Percentiles rank a stretch among this genome's conserved stretches.
These are phyloP conservation scores for Musa itinerans DNA, from an alignment of 176 grass and related monocot genomes.

Conservation along the genomic window DNA sequence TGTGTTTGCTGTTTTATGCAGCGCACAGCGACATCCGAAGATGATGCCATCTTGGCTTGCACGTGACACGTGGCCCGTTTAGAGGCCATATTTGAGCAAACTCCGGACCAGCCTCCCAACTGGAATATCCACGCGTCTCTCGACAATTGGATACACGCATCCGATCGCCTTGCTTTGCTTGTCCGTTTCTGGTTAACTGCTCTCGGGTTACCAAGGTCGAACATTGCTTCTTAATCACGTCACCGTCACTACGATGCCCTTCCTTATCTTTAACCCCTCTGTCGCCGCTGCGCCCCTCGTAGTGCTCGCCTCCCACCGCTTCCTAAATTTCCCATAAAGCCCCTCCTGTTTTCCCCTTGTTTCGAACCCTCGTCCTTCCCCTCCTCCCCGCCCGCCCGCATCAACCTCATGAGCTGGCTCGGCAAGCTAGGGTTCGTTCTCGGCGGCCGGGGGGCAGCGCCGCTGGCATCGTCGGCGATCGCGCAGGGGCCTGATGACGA, in stretches of 20 bases:
- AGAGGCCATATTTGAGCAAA: too few relatives aligned
- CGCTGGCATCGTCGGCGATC: slow-evolving; percentile 65
- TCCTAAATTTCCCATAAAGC: slow-evolving; percentile 2
- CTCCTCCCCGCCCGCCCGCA: neutral
- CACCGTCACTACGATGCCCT: slow-evolving; percentile 39
- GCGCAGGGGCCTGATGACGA: slow-evolving; percentile 88
- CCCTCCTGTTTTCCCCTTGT: neutral
- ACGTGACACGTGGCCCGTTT: neutral
- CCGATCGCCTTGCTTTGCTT: neutral
- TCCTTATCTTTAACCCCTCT: slow-evolving; percentile 27
- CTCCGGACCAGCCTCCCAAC: too few relatives aligned
- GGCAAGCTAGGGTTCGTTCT: slow-evolving; percentile 82
- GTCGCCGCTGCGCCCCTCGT: slow-evolving; percentile 18
- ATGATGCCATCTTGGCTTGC: neutral
- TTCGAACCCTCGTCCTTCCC: slow-evolving; percentile 11
- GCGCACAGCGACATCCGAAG: too few relatives aligned
- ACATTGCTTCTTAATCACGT: slow-evolving; percentile 29
- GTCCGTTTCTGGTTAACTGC: neutral
- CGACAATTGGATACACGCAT: neutral
- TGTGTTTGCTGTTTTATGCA: too few relatives aligned
- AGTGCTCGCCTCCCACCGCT: slow-evolving; percentile 17
- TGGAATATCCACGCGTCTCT: neutral
- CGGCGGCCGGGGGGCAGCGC: slow-evolving; percentile 32
- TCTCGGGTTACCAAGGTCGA: neutral
- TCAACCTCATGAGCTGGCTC: slow-evolving; percentile 77